phyloP scores from a whole-genome alignment of 176 grass and related monocot genomes.

The Urochloa ruziziensis region DNA sequence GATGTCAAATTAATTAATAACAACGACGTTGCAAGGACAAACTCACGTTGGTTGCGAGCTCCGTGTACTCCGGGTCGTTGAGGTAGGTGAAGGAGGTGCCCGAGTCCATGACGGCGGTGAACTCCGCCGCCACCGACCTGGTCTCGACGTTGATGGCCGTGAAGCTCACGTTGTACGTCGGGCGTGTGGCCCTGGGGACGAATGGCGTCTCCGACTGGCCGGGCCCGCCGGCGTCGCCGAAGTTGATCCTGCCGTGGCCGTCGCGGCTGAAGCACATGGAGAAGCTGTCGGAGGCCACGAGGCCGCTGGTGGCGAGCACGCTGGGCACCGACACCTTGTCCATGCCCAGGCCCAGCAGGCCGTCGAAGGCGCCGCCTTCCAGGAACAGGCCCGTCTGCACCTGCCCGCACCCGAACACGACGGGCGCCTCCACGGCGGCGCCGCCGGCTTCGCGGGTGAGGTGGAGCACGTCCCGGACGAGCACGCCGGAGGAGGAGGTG shows the following conservation, averaged over 20 bases:
- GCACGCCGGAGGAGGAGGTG: slow-evolving; percentile 67
- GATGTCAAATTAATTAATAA: too few species aligned
- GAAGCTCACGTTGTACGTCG: slow-evolving; percentile 66
- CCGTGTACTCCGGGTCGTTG: slow-evolving; percentile 45
- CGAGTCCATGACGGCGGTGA: slow-evolving; percentile 64
- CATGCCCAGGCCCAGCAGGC: slow-evolving; percentile 72
- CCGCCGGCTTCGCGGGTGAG: slow-evolving; percentile 31
- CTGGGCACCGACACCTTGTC: slow-evolving; percentile 60
- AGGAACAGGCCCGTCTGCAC: slow-evolving; percentile 56
- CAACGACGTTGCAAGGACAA: neutral
- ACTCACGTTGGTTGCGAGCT: slow-evolving; percentile 43
- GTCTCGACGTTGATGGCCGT: slow-evolving; percentile 32
- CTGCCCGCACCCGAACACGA: slow-evolving; percentile 89
- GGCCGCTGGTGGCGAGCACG: slow-evolving; percentile 29
- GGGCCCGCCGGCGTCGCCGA: slow-evolving; percentile 58
- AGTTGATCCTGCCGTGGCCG: slow-evolving; percentile 68
- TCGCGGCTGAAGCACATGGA: slow-evolving; percentile 75
- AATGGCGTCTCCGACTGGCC: slow-evolving; percentile 66
- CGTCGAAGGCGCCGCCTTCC: slow-evolving; percentile 29
- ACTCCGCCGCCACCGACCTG: slow-evolving; percentile 14
- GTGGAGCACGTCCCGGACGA: slow-evolving; percentile 74
- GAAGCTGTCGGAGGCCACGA: slow-evolving; percentile 54
- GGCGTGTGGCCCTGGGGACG: neutral
- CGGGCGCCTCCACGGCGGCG: slow-evolving; percentile 17
- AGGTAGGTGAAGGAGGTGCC: slow-evolving; percentile 70